Evolutionary conservation across 768 basidiomycete species (phyloP), one percentile per base, ranked within the genome.

Genomic region (Termitomyces titanicus): DNA sequence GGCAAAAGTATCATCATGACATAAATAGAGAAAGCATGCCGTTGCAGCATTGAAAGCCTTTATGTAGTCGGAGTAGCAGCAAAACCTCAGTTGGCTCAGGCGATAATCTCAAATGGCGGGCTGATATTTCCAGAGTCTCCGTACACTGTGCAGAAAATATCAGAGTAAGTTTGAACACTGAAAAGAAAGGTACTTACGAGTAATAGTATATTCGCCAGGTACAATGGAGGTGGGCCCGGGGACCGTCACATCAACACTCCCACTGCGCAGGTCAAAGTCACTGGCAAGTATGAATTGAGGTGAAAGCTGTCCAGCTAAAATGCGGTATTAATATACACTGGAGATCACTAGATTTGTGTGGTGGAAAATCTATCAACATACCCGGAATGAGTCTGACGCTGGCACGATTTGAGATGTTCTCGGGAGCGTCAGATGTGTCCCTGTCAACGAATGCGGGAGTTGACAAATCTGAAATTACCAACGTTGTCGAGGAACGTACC

Each of bases 91-190:
- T 17, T 3, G 40, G 29, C 29, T 29, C 5, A 9, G 29, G 29
- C 33, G 11, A 51, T 53, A 56, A 78, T 72, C 17, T 64, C 66
- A 66, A 79, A 79, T 17, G 54, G 54, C 11, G 68, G 71, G 62
- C 76, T 77, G 53, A 63, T 62, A 65, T 79, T 74, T 33, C 77
- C 77, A 22, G 78, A 79, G 60, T 79, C 75, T 10, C 79, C 78
- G 53, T 77, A 77, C 47, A 81, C 78, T 80, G 35, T 3, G 33
- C 10, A 11, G 20, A 18, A 39, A n/a, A 6, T 13, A 27, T 37
- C 42, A 55, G 12, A 53, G 17, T 34, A 46, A 42, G 34, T 33
- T 31, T 35, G 35, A 34, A 22, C 17, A 29, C 17, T 27, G 3
- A 17, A 29, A n/a, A 4, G 29, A 29, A 29, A 29, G 9, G 29